A percentile compares a stretch with the other conserved stretches of the same genome.
These are phyloP conservation scores for Globisporangium middletonii DNA, from an alignment of 352 stramenopile genomes.

Conservation along the genomic window DNA sequence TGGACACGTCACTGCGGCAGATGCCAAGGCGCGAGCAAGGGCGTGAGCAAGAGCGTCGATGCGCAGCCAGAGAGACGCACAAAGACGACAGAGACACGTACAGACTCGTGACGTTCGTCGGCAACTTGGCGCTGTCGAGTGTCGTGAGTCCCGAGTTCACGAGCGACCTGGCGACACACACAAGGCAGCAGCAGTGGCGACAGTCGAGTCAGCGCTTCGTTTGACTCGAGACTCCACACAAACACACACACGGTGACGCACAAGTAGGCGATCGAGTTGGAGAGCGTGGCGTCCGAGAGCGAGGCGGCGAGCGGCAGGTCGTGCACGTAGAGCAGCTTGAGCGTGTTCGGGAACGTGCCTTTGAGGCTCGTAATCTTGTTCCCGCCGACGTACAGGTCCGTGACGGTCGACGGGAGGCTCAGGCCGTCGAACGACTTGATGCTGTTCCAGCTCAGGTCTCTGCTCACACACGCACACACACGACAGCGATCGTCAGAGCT, in stretches of 20 bases:
- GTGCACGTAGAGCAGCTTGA: conserved; percentile 68
- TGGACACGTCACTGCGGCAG: conserved; percentile 32
- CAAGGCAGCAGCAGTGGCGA: neutral
- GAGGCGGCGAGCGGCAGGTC: conserved; percentile 37
- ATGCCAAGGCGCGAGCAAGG: too few relatives aligned
- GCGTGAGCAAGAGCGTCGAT: neutral
- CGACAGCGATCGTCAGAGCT: neutral
- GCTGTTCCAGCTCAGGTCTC: conserved; percentile 60
- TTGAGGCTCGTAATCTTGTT: conserved; percentile 64
- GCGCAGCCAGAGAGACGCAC: neutral
- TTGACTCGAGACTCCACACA: too few relatives aligned
- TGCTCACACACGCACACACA: conserved; percentile 1
- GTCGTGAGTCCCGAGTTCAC: conserved; percentile 35
- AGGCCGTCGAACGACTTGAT: conserved; percentile 59
- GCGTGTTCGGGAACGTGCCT: conserved; percentile 33
- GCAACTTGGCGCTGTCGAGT: conserved; percentile 36
- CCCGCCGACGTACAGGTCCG: conserved; percentile 52
- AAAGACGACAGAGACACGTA: conserved; percentile 17
- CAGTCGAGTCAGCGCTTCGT: neutral
- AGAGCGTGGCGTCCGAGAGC: conserved; percentile 37
- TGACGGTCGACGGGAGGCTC: conserved; percentile 37
- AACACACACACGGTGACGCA: conserved; percentile 6
- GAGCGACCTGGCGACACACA: conserved; percentile 21
- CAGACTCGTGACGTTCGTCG: conserved; percentile 41
- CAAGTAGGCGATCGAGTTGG: conserved; percentile 34